Base-by-base conservation (phyloP, 768 basidiomycete species). In the Termitomyces sp. region DNA sequence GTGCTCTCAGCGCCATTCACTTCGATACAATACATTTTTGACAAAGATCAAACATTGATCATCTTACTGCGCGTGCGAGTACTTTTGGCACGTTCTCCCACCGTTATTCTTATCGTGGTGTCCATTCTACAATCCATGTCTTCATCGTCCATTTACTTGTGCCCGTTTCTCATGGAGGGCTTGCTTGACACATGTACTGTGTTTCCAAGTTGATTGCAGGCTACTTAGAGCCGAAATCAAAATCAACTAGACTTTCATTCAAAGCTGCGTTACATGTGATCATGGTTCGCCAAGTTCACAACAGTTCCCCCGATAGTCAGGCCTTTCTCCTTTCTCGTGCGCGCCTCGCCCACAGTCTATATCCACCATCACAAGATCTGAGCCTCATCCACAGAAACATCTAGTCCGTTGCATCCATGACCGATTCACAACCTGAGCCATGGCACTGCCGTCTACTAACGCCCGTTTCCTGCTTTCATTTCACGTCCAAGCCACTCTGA, bases 1-100 rank as follows among this genome's bases (percentile, higher is more conserved):
- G 16, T 62, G 7, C 46, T 59, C 60, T 55, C 63, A 54, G 55
- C 33, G 12, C 42, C 32, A 55, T 50, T 45, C 28, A 39, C 42
- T 13, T 44, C 42, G 13, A 15, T 3, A 52, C 13, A 35, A 13
- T 16, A 49, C 50, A 52, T 42, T 44, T 35, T 49, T 48, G 7
- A 33, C 49, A 20, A 51, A 12, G 48, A 52, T 28, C 36, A 38
- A 46, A 45, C 39, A 48, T 24, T 38, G 36, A 49, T 55, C 20
- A 22, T 24, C 36, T 38, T 48, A 18, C 20, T 28, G 22, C 36
- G 36, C 2, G 39, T 36, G 22, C 16, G 33, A 45, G 44, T 35
- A 18, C 45, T 57, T 32, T 57, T 20, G 16, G 13, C 55, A 39
- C 53, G 18, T 42, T 39, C 15, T 55, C 53, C 18, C 55, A 55